Evolutionary conservation across 2,329 filamentous ascomycete species (phyloP).

Genomic region (Aspergillus fischeri): DNA sequence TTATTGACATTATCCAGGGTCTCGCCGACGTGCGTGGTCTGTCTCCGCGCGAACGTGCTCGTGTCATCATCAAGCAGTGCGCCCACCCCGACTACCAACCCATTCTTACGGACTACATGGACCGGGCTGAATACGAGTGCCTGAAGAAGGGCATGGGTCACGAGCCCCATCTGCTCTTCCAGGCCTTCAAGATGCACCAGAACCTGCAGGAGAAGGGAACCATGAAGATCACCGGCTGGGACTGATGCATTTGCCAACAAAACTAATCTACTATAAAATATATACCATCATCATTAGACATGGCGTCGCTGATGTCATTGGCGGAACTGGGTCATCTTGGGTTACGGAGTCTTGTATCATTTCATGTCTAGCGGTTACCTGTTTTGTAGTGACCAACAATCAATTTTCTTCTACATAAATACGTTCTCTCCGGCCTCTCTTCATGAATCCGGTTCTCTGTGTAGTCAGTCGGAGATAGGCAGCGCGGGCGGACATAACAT

Average conservation of each 20-base stretch:
- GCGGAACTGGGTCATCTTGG: no score
- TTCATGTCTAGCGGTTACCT: no score
- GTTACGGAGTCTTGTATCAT: no score
- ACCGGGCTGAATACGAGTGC: constrained; percentile 82
- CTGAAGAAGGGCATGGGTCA: constrained; percentile 83
- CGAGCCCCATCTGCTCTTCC: constrained; percentile 82
- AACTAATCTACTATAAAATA: no score
- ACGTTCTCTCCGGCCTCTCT: no score
- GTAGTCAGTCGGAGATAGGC: no score
- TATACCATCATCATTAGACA: no score
- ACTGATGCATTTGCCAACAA: constrained; percentile 17
- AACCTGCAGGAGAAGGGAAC: constrained; percentile 76
- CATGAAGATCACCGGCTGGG: constrained; percentile 77
- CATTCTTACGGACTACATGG: constrained; percentile 76
- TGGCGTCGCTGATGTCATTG: no score
- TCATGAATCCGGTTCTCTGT: no score
- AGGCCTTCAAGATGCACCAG: constrained; percentile 85
- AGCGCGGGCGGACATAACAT: no score
- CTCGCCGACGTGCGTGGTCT: constrained; percentile 82
- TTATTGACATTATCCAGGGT: constrained; percentile 50
- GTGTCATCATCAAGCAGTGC: constrained; percentile 83
- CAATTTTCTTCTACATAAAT: no score
- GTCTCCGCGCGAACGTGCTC: constrained; percentile 71
- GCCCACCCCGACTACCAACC: constrained; percentile 80
- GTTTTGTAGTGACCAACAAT: no score